phyloP scores from a whole-genome alignment of 495 filamentous ascomycete species.

The Hypoxylon trugodes region DNA sequence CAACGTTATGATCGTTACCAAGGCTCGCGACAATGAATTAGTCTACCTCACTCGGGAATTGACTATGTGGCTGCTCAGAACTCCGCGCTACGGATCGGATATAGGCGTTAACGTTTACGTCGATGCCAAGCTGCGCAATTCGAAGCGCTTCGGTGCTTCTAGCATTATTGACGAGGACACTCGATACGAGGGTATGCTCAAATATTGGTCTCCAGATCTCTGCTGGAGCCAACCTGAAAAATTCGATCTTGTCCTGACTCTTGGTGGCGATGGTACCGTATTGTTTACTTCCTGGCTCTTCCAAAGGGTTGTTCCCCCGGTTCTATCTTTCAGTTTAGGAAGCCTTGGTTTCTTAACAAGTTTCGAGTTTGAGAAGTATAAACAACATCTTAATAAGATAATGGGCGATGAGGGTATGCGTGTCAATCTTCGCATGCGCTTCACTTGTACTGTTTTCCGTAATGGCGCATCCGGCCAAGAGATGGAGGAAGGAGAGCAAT shows the following conservation, averaged over 20 bases:
- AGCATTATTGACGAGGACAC: slow-evolving; percentile 74
- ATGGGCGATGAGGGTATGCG: slow-evolving; percentile 95
- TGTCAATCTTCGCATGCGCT: slow-evolving; percentile 95
- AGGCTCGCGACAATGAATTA: slow-evolving; percentile 89
- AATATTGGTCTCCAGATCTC: slow-evolving; percentile 93
- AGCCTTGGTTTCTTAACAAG: slow-evolving; percentile 92
- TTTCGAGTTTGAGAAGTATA: slow-evolving; percentile 87
- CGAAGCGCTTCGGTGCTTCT: slow-evolving; percentile 83
- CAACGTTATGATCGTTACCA: slow-evolving; percentile 96
- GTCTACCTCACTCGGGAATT: slow-evolving; percentile 87
- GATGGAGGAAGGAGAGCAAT: slow-evolving; percentile 81
- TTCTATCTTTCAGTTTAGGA: slow-evolving; percentile 87
- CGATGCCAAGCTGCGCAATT: slow-evolving; percentile 85
- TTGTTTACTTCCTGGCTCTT: slow-evolving; percentile 94
- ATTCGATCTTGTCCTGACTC: slow-evolving; percentile 90
- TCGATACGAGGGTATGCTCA: slow-evolving; percentile 78
- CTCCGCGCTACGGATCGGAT: slow-evolving; percentile 81
- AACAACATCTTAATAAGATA: slow-evolving; percentile 78
- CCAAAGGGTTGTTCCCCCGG: slow-evolving; percentile 89
- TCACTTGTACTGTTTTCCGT: slow-evolving; percentile 95
- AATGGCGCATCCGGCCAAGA: slow-evolving; percentile 55
- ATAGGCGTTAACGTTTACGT: slow-evolving; percentile 91
- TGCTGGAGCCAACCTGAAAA: slow-evolving; percentile 90
- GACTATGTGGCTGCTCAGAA: slow-evolving; percentile 83
- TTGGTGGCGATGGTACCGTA: slow-evolving; percentile 93